Base-by-base conservation (phyloP, 2,329 filamentous ascomycete species). In the Cyclaneusma minus region DNA sequence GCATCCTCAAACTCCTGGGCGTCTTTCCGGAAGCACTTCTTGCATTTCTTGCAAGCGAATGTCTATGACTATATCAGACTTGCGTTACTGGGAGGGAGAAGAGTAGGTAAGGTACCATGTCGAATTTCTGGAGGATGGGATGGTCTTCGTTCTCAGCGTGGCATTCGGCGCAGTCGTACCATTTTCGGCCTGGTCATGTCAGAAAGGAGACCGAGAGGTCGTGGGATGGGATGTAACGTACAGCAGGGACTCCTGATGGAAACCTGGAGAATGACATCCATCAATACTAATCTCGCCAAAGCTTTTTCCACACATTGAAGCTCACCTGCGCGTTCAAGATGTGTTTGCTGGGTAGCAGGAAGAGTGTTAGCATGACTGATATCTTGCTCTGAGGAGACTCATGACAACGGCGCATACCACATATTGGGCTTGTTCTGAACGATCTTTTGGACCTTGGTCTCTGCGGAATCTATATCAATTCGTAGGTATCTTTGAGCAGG, bases 1-100 rank as follows among this genome's bases (percentile, higher is more conserved):
- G 81, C 77, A 42, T 98, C 89, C 41, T 98, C 89, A 43, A 93
- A 94, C 50, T 93, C 81, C 37, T 70, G 60, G 23, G 78, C 78
- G 44, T 98, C 82, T 51, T 95, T 98, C 40, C 89, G 78, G 62
- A 98, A 98, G 54, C 77, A 85, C 57, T 98, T 98, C 42, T 79
- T 85, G 72, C 89, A 98, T 60, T 98, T 98, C 46, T 98, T 98
- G 68, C 89, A 98, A 27, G 82, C 83, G 47, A 98, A 95, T 19
- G 62, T 68, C 51, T 56, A 14, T n/a, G 14, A 28, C 22, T 11
- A 29, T 5, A 19, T 24, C 26, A 32, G 23, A 23, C 11, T 9
- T 22, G 25, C 21, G 14, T 26, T 24, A 29, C 24, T 23, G 24
- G 24, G 19, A 16, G 24, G 21, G 24, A 20, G 25, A 17, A 27